Evolutionary conservation across 192 early-diverging fungal genomes (phyloP), one percentile per base, ranked within the genome.

Genomic region (Entomortierella beljakovae): DNA sequence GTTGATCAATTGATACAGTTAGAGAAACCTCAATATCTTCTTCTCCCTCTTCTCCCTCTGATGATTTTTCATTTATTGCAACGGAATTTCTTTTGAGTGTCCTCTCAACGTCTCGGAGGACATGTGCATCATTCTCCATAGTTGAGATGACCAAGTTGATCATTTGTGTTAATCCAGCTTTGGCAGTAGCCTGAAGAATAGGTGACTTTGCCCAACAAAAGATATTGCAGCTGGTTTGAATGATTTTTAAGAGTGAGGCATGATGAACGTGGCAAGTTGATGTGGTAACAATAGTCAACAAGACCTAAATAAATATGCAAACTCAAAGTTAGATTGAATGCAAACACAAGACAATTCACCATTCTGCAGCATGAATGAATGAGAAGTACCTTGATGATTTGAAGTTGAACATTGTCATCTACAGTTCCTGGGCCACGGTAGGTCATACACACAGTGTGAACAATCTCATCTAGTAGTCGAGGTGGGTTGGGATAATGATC

Each of bases 111-210:
- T 75, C 59, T 29, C 55, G 29, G 26, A 82, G 54, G 16, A 62
- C 32, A 35, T 75, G 67, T 23, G 80, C 80, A 34, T 82, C 71
- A 13, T 73, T 80, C 57, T 84, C 80, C 61, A 74, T 77, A 29
- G 68, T 67, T 42, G 82, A 68, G 49, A 84, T 80, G 54, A 84
- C 70, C 28, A 81, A 48, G 65, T 84, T 84, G 35, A 80, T 72
- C 63, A 84, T 84, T 61, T 84, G 82, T 18, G 82, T 84, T 28
- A 84, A 69, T 64, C 80, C 82, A 16, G 76, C 82, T 37, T 84
- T 84, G 37, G 82, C 82, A 38, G 82, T 84, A 9, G 82, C 82
- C 63, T 81, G 82, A 22, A 79, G 68, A 32, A 83, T 68, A 22
- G 71, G 68, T 22, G 64, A 71, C 26, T 80, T 84, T 46, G 82